Percentiles rank a stretch among this genome's conserved stretches.
Evolutionary conservation across 1,139 yeast genomes (phyloP).

Genomic region (Geotrichum candidum): DNA sequence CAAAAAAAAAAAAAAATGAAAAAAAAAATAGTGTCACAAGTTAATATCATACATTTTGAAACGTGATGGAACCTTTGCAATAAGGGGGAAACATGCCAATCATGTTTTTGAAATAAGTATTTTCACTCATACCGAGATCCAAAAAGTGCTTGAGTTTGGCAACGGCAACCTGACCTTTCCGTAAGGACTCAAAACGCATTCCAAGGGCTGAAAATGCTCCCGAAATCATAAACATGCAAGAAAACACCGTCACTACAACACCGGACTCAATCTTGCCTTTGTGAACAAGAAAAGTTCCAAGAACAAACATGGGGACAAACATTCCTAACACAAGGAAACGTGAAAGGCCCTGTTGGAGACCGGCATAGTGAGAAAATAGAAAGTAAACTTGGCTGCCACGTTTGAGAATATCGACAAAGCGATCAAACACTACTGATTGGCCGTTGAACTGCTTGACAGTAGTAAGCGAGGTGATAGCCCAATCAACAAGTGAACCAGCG

Average conservation of each 20-base stretch:
- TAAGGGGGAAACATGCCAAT: constrained; percentile 33
- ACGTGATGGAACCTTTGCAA: constrained; percentile 44
- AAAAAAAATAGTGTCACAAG: neutral
- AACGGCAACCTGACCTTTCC: constrained; percentile 28
- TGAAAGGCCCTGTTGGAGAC: constrained; percentile 54
- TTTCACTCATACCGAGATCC: constrained; percentile 17
- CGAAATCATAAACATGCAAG: constrained; percentile 70
- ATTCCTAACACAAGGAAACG: constrained; percentile 57
- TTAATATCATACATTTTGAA: constrained; percentile 41
- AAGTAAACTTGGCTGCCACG: constrained; percentile 47
- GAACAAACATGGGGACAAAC: constrained; percentile 92
- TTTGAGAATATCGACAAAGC: constrained; percentile 40
- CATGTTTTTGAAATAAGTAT: constrained; percentile 16
- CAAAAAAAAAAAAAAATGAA: neutral
- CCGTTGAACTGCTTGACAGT: constrained; percentile 61
- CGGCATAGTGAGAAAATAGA: constrained; percentile 44
- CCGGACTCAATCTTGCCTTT: constrained; percentile 48
- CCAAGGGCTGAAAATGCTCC: constrained; percentile 40
- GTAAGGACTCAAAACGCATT: constrained; percentile 24
- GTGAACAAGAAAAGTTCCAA: constrained; percentile 63
- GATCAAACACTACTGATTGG: constrained; percentile 45
- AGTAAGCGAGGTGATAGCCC: constrained; percentile 58
- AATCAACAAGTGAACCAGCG: constrained; percentile 59
- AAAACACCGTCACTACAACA: constrained; percentile 73
- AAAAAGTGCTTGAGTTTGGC: constrained; percentile 18